Percentiles rank a stretch among this genome's conserved stretches.
Conservation (phyloP, 495 filamentous ascomycete species). For the Neurospora intermedia region DNA sequence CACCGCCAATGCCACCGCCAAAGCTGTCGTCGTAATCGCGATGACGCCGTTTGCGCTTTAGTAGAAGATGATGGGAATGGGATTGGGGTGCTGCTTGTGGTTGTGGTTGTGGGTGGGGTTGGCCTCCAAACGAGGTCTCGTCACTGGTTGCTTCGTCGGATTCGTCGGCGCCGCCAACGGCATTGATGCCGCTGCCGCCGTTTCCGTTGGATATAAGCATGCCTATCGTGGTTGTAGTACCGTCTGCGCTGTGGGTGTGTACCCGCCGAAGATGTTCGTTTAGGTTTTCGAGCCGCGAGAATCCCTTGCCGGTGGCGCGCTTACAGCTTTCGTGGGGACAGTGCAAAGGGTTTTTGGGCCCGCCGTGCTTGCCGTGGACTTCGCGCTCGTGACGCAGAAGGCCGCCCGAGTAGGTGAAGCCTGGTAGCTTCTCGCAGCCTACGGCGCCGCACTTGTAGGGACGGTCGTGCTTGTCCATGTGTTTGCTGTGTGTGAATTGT, state of each 20-base stretch:
- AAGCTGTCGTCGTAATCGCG: slow-evolving; percentile 1
- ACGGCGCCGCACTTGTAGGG: slow-evolving; percentile 72
- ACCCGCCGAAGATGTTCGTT: slow-evolving; percentile 79
- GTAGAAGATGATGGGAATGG: background rate
- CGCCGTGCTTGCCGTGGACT: slow-evolving; percentile 78
- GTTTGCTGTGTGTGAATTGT: slow-evolving; percentile 45
- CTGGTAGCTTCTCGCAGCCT: slow-evolving; percentile 77
- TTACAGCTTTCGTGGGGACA: slow-evolving; percentile 77
- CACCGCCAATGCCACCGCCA: background rate
- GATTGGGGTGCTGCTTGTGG: background rate
- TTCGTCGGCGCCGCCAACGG: slow-evolving; percentile 9
- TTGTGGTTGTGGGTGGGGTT: slow-evolving; percentile 29
- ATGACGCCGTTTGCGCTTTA: background rate
- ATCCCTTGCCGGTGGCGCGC: slow-evolving; percentile 64
- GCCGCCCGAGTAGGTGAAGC: slow-evolving; percentile 89
- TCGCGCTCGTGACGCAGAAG: slow-evolving; percentile 82
- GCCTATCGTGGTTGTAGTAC: background rate
- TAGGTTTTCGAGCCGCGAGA: slow-evolving; percentile 78
- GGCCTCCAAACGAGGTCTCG: background rate
- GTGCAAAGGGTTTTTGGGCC: slow-evolving; percentile 64
- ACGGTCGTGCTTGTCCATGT: slow-evolving; percentile 94
- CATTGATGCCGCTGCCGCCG: background rate
- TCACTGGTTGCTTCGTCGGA: slow-evolving; percentile 27
- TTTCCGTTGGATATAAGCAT: background rate
- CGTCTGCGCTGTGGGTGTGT: slow-evolving; percentile 38